Percentiles rank a stretch among this genome's conserved stretches.
Evolutionary conservation across 163 green algal genomes (phyloP).

Genomic region (Coccomyxa subellipsoidea): DNA sequence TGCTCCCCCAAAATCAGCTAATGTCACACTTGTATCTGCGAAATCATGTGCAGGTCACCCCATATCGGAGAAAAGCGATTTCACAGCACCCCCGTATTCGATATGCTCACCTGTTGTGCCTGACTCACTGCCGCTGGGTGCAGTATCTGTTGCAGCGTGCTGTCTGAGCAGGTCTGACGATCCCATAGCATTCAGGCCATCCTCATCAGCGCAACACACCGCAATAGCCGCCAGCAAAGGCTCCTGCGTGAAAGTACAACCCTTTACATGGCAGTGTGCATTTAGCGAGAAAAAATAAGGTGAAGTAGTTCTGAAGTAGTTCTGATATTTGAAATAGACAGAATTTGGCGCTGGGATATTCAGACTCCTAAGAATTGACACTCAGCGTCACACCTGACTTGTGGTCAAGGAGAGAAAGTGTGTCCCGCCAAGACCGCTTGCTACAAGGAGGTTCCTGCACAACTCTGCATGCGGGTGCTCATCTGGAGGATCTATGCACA

Average conservation of each 20-base stretch:
- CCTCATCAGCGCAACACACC: not conserved
- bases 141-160: not conserved
- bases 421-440: not conserved
- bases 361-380: not conserved
- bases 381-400: not conserved
- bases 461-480: not conserved
- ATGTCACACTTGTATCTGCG: too few relatives aligned
- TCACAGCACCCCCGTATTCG: not conserved
- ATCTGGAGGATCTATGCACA: constrained; percentile 3
- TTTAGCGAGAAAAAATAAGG: too few relatives aligned
- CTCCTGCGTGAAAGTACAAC: not conserved
- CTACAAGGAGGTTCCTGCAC: not conserved
- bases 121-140: not conserved
- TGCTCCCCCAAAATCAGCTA: too few relatives aligned
- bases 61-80: not conserved
- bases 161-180: not conserved
- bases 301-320: too few relatives aligned
- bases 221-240: not conserved
- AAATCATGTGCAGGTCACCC: too few relatives aligned
- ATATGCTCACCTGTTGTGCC: not conserved
- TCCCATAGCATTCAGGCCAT: not conserved
- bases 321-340: too few relatives aligned
- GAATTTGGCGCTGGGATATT: too few relatives aligned
- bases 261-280: too few relatives aligned
- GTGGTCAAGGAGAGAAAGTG: not conserved